Evolutionary conservation across 305 asterid genomes (phyloP).

Genomic region (Plantago coronopus): DNA sequence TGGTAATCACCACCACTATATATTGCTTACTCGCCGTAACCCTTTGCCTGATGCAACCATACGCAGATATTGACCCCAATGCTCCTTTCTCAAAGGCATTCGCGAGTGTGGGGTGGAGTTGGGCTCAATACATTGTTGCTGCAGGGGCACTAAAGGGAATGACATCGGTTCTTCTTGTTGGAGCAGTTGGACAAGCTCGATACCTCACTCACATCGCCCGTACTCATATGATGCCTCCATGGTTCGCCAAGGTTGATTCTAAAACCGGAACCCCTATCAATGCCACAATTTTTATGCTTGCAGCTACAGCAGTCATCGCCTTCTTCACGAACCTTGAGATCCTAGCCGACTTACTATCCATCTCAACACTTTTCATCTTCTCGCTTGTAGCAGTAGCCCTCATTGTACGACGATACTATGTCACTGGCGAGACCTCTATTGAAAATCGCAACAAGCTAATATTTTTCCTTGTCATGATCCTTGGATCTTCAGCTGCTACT

Average conservation of each 20-base stretch:
- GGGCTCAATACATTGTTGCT: slow-evolving; percentile 49
- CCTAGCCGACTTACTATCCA: slow-evolving; percentile 41
- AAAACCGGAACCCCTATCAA: slow-evolving; percentile 54
- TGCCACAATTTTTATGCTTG: slow-evolving; percentile 34
- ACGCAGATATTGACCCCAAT: slow-evolving; percentile 25
- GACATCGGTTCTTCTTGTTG: slow-evolving; percentile 48
- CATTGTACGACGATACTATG: slow-evolving; percentile 52
- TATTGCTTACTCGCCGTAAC: slow-evolving; percentile 49
- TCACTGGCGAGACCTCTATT: slow-evolving; percentile 38
- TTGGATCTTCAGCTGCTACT: slow-evolving; percentile 44
- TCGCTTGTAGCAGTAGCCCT: slow-evolving; percentile 46
- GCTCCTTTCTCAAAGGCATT: slow-evolving; percentile 53
- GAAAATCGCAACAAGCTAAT: slow-evolving; percentile 37
- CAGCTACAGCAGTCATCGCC: slow-evolving; percentile 38
- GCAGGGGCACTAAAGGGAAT: slow-evolving; percentile 57
- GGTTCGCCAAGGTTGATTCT: slow-evolving; percentile 41
- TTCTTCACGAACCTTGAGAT: slow-evolving; percentile 45
- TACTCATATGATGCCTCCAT: slow-evolving; percentile 60
- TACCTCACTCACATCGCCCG: slow-evolving; percentile 59
- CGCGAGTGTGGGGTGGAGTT: slow-evolving; percentile 35
- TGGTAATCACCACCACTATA: slow-evolving; percentile 34
- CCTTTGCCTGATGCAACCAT: slow-evolving; percentile 50
- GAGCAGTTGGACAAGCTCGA: slow-evolving; percentile 50
- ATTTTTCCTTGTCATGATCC: slow-evolving; percentile 34
- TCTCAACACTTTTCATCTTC: slow-evolving; percentile 49